Evolutionary conservation across 2,329 filamentous ascomycete species (phyloP).

Genomic region (Didymella segeticola): DNA sequence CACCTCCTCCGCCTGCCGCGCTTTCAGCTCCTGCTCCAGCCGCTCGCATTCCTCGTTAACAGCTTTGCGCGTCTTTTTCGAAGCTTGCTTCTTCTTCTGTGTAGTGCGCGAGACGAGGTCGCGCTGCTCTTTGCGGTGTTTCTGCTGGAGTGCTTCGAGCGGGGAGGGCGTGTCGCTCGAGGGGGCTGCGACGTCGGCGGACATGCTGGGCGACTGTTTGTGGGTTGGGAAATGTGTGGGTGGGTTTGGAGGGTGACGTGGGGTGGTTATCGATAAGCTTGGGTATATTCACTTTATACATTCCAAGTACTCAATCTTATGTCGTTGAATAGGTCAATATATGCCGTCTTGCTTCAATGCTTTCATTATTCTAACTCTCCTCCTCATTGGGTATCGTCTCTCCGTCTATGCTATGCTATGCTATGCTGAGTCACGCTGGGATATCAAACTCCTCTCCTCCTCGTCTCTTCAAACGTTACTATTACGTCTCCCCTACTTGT

Average conservation of each 20-base stretch:
- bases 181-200: conserved; percentile 13
- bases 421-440: background rate
- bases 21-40: conserved; percentile 63
- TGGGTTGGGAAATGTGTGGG: background rate
- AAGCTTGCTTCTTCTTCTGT: conserved; percentile 95
- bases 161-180: conserved; percentile 27
- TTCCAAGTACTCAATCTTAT: too few relatives aligned
- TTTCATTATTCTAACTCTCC: background rate
- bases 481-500: conserved; percentile 19
- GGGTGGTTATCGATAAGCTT: conserved; percentile 7
- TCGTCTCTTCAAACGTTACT: background rate
- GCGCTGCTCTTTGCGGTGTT: conserved; percentile 86
- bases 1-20: conserved; percentile 61
- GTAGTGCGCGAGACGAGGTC: conserved; percentile 86
- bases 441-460: background rate
- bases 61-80: conserved; percentile 73
- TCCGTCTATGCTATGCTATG: conserved; percentile 1
- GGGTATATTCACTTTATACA: background rate
- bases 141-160: conserved; percentile 78
- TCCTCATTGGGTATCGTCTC: conserved; percentile 6
- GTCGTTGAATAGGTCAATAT: too few relatives aligned
- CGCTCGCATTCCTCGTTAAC: conserved; percentile 68
- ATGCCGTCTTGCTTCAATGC: too few relatives aligned
- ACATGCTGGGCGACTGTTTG: conserved; percentile 11
- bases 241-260: background rate